Evolutionary conservation across 108 stramenopile species (phyloP).

Genomic region (Fistulifera pelliculosa): DNA sequence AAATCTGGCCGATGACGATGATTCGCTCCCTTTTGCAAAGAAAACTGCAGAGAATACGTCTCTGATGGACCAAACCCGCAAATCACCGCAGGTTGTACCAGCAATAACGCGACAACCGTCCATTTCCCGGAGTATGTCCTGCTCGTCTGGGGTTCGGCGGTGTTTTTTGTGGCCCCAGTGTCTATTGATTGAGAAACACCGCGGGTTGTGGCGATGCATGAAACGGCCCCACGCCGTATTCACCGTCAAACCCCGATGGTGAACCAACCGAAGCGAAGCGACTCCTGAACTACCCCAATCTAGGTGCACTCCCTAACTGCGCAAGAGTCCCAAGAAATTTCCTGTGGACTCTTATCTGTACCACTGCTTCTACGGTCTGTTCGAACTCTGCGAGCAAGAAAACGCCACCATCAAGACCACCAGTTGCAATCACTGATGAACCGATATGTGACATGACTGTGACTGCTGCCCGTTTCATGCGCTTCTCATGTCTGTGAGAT

Average conservation of each 20-base stretch:
- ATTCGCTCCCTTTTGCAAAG: constrained; percentile 21
- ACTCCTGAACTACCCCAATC: constrained; percentile 73
- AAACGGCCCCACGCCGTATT: constrained; percentile 72
- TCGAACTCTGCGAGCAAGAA: constrained; percentile 65
- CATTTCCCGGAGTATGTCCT: constrained; percentile 53
- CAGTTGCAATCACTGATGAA: constrained; percentile 60
- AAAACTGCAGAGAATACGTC: constrained; percentile 51
- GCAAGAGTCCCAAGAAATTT: constrained; percentile 7
- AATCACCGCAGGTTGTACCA: constrained; percentile 72
- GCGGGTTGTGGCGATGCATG: constrained; percentile 53
- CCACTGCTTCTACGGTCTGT: too few relatives aligned
- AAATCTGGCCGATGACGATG: not conserved
- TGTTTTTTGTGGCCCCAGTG: not conserved
- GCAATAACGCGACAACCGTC: constrained; percentile 73
- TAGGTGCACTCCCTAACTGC: constrained; percentile 50
- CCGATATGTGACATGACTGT: constrained; percentile 73
- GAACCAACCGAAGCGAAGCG: constrained; percentile 20
- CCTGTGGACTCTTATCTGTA: constrained; percentile 17
- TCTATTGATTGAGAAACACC: not conserved
- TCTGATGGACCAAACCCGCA: constrained; percentile 73
- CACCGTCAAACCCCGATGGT: constrained; percentile 31
- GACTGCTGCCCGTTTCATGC: constrained; percentile 56
- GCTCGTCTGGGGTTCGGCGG: constrained; percentile 22
- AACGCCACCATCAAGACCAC: constrained; percentile 78
- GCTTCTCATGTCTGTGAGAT: constrained; percentile 5